These are phyloP conservation scores for Fomitopsis betulina DNA, from an alignment of 1,284 basidiomycete species.

Conservation along the genomic window DNA sequence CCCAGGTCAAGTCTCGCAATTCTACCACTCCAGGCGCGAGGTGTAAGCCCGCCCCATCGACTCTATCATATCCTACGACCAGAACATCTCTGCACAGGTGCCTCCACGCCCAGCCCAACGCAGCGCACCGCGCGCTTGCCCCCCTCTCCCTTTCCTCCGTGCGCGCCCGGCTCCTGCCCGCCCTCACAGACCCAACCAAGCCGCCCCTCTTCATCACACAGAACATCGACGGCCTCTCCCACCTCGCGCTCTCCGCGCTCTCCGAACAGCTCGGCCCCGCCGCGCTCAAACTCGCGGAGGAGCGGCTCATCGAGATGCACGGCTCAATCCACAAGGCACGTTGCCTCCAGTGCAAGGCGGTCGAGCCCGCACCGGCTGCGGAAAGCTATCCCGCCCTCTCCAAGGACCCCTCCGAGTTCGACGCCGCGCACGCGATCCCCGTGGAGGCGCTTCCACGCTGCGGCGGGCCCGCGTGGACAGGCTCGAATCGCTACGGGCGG, in stretches of 20 bases:
- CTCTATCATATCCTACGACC: not conserved
- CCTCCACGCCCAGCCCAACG: not conserved
- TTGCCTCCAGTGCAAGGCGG: not conserved
- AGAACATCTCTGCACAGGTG: not conserved
- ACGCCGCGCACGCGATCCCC: slow-evolving; percentile 27
- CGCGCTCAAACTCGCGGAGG: not conserved
- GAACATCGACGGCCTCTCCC: not conserved
- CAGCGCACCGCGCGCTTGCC: not conserved
- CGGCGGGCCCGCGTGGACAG: not conserved
- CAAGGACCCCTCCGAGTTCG: slow-evolving; percentile 38
- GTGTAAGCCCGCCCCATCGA: not conserved
- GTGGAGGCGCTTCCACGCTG: slow-evolving; percentile 46
- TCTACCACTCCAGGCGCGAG: not conserved
- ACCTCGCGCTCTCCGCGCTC: not conserved
- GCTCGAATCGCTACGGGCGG: slow-evolving; percentile 9
- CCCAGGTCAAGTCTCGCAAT: not conserved
- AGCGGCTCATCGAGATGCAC: not conserved
- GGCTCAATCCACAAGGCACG: not conserved
- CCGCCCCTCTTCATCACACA: not conserved
- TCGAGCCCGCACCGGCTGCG: not conserved
- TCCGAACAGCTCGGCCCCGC: not conserved
- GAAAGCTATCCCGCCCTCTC: slow-evolving; percentile 16
- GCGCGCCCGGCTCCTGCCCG: not conserved
- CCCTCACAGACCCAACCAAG: not conserved
- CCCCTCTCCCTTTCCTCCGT: not conserved